Evolutionary conservation across 1,284 basidiomycete species (phyloP).

Genomic region (Erythrobasidium hasegawianum): DNA sequence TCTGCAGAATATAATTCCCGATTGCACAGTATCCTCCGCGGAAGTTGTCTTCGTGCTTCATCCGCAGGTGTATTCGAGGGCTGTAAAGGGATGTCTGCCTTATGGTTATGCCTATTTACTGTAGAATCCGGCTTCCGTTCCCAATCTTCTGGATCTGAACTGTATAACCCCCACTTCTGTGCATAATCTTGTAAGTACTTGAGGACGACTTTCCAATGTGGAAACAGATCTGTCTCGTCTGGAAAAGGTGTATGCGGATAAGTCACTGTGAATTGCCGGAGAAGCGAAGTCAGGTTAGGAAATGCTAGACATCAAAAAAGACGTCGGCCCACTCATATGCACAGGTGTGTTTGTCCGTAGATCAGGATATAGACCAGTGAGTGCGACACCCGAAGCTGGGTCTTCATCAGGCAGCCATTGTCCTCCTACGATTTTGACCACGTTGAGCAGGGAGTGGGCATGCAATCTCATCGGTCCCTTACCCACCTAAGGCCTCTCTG

Average conservation of each 20-base stretch:
- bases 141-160: constrained; percentile 26
- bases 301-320: too few species aligned
- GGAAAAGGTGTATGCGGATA: constrained; percentile 29
- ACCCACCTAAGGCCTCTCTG: constrained; percentile 24
- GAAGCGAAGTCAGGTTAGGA: background rate
- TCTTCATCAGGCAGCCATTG: constrained; percentile 29
- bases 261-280: constrained; percentile 16
- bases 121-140: background rate
- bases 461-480: background rate
- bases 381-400: constrained; percentile 1
- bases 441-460: too few species aligned
- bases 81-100: background rate
- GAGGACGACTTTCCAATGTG: constrained; percentile 24
- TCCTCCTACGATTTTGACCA: too few species aligned
- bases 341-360: constrained; percentile 32
- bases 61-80: constrained; percentile 1
- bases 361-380: constrained; percentile 32
- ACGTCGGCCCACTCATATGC: constrained; percentile 13
- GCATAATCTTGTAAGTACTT: constrained; percentile 30
- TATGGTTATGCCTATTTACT: background rate
- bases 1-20: constrained; percentile 22
- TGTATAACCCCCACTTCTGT: constrained; percentile 25
- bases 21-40: constrained; percentile 19
- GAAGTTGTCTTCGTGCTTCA: constrained; percentile 20
- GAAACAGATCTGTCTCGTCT: constrained; percentile 28